Evolutionary conservation across 768 basidiomycete species (phyloP).

Genomic region (Panus rudis): DNA sequence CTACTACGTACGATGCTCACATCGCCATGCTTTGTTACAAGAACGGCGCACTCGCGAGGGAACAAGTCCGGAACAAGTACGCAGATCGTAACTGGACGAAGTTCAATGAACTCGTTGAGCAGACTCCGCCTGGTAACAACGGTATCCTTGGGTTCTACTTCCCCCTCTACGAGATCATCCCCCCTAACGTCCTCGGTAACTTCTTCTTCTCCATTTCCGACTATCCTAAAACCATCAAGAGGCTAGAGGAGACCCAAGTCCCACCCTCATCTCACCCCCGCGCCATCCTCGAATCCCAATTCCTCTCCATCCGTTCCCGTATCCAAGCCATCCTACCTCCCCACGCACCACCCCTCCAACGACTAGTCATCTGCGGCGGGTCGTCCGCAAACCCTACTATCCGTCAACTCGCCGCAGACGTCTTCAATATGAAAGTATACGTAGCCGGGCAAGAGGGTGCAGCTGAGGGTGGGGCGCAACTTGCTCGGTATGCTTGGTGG

Average conservation of each 20-base stretch:
- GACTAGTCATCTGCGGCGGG: slow-evolving; percentile 75
- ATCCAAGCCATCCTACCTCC: slow-evolving; percentile 61
- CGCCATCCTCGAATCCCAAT: slow-evolving; percentile 78
- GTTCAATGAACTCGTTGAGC: slow-evolving; percentile 62
- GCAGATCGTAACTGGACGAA: slow-evolving; percentile 53
- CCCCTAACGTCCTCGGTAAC: slow-evolving; percentile 66
- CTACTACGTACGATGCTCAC: slow-evolving; percentile 51
- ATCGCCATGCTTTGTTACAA: slow-evolving; percentile 94
- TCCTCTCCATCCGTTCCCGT: slow-evolving; percentile 72
- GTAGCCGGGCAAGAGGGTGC: slow-evolving; percentile 64
- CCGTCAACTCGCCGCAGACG: slow-evolving; percentile 67
- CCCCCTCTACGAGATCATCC: slow-evolving; percentile 83
- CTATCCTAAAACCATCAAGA: slow-evolving; percentile 9
- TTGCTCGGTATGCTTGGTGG: slow-evolving; percentile 73
- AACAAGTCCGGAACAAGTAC: slow-evolving; percentile 64
- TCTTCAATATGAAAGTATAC: slow-evolving; percentile 73
- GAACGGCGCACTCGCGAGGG: slow-evolving; percentile 77
- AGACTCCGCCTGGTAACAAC: slow-evolving; percentile 47
- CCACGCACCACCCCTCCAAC: slow-evolving; percentile 45
- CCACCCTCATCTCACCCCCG: slow-evolving; percentile 52
- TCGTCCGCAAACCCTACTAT: slow-evolving; percentile 68
- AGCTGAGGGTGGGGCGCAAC: slow-evolving; percentile 61
- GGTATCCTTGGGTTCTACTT: slow-evolving; percentile 73
- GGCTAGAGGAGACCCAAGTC: slow-evolving; percentile 23
- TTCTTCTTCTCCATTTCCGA: slow-evolving; percentile 47